phyloP scores from a whole-genome alignment of 352 stramenopile species.

The Phytophthora rubi region DNA sequence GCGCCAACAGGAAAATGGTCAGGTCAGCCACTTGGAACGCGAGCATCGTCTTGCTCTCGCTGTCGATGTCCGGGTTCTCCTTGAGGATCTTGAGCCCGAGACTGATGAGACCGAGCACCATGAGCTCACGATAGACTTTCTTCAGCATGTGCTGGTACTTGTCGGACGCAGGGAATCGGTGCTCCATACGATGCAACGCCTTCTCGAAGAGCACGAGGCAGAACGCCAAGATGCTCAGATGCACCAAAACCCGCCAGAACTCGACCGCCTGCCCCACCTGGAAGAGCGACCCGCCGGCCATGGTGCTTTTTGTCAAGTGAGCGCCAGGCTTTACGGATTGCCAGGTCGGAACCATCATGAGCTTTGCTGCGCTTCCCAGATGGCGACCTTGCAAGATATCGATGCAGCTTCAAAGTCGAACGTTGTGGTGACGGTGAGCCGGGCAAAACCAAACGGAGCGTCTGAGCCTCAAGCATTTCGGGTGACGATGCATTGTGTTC shows the following conservation, averaged over 20 bases:
- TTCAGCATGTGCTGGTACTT: slow-evolving; percentile 77
- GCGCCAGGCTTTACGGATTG: not conserved
- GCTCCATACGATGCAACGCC: slow-evolving; percentile 50
- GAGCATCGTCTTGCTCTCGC: slow-evolving; percentile 44
- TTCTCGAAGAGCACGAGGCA: slow-evolving; percentile 58
- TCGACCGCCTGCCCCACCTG: slow-evolving; percentile 64
- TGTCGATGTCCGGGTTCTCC: slow-evolving; percentile 42
- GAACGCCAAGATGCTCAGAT: slow-evolving; percentile 55
- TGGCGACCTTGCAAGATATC: slow-evolving; percentile 19
- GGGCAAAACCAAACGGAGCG: slow-evolving; percentile 9
- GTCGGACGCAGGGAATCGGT: slow-evolving; percentile 51
- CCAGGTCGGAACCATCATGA: slow-evolving; percentile 2
- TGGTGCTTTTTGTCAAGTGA: slow-evolving; percentile 24
- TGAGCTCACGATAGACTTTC: slow-evolving; percentile 68
- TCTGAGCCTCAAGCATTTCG: slow-evolving; percentile 5
- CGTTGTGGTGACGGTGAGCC: slow-evolving; percentile 10
- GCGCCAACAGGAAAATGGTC: slow-evolving; percentile 58
- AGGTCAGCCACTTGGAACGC: slow-evolving; percentile 65
- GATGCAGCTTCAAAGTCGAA: not conserved
- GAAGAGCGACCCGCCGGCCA: slow-evolving; percentile 56
- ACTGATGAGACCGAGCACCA: slow-evolving; percentile 65
- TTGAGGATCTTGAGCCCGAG: slow-evolving; percentile 60
- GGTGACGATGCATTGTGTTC: slow-evolving; percentile 1
- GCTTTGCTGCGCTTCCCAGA: slow-evolving; percentile 19
- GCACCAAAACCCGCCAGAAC: slow-evolving; percentile 53